These are phyloP conservation scores for Chaetomium olivaceum DNA, from an alignment of 2,329 filamentous ascomycete genomes.

Conservation along the genomic window DNA sequence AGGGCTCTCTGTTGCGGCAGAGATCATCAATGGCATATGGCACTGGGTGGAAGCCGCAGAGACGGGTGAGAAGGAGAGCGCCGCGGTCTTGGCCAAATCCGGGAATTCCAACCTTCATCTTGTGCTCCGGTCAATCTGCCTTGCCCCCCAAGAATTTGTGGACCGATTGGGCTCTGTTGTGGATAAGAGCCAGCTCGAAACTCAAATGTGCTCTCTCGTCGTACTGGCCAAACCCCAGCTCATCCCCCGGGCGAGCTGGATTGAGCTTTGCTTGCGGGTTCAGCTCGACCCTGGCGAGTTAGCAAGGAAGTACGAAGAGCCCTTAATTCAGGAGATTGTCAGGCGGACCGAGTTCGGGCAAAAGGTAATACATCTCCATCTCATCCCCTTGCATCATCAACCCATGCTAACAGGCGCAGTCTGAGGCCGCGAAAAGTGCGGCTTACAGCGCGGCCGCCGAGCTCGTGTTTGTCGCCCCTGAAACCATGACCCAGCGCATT, in stretches of 20 bases:
- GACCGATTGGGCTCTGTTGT: conserved; percentile 44
- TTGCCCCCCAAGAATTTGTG: conserved; percentile 53
- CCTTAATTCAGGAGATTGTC: conserved; percentile 68
- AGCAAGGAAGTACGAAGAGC: conserved; percentile 62
- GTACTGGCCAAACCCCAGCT: conserved; percentile 77
- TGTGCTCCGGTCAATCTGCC: conserved; percentile 63
- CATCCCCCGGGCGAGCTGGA: conserved; percentile 81
- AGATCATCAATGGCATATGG: conserved; percentile 76
- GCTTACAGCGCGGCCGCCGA: conserved; percentile 86
- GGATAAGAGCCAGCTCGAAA: conserved; percentile 56
- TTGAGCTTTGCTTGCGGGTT: conserved; percentile 78
- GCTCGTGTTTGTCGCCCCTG: conserved; percentile 88
- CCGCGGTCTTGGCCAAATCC: conserved; percentile 64
- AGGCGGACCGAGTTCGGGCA: conserved; percentile 49
- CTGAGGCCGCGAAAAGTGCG: conserved; percentile 59
- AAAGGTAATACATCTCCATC: conserved; percentile 47
- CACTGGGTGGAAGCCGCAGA: conserved; percentile 71
- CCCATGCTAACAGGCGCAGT: conserved; percentile 34
- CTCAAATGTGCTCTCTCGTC: conserved; percentile 74
- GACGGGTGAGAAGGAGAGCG: conserved; percentile 73
- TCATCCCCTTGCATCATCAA: background rate
- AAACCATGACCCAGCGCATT: conserved; percentile 73
- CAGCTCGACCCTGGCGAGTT: conserved; percentile 81
- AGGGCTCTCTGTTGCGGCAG: conserved; percentile 49
- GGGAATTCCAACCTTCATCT: conserved; percentile 64